These are phyloP conservation scores for Aspergillus sp. DNA, from an alignment of 2,329 filamentous ascomycete genomes.

Conservation along the genomic window DNA sequence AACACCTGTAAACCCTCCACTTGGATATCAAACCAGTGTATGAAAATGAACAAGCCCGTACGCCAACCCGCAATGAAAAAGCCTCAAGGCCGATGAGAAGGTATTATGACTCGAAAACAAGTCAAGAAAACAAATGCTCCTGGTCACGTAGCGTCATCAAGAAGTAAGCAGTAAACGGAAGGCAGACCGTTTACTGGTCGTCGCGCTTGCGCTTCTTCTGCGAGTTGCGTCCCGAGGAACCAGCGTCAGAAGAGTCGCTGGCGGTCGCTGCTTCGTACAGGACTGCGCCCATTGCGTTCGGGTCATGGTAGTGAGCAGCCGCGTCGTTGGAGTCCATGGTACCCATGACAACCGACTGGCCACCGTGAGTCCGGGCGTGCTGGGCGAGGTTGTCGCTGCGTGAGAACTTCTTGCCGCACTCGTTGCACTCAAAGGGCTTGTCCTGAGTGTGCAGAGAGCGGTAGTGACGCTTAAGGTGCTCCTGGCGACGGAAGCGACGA, in stretches of 20 bases:
- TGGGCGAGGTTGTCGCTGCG: conserved; percentile 95
- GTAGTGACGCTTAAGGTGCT: conserved; percentile 98
- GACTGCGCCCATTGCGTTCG: conserved; percentile 63
- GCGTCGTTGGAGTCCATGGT: conserved; percentile 66
- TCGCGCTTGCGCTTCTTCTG: conserved; percentile 72
- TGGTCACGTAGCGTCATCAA: conserved; percentile 36
- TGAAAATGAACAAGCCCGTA: conserved; percentile 20
- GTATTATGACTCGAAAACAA: conserved; percentile 11
- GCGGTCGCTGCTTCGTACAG: conserved; percentile 75
- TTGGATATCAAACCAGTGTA: conserved; percentile 17
- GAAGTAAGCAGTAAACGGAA: conserved; percentile 9
- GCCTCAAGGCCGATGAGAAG: conserved; percentile 20
- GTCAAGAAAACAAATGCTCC: conserved; percentile 25
- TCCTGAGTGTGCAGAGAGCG: conserved; percentile 96
- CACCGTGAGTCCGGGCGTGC: conserved; percentile 88
- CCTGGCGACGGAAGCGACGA: conserved; percentile 93
- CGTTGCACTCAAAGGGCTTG: conserved; percentile 95
- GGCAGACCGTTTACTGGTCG: conserved; percentile 32
- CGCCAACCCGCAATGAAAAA: conserved; percentile 27
- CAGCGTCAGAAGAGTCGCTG: conserved; percentile 37
- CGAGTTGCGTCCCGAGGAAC: conserved; percentile 44
- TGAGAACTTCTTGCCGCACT: conserved; percentile 99
- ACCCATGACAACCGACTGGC: conserved; percentile 84
- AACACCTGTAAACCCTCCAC: conserved; percentile 5
- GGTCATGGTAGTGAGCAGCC: conserved; percentile 50